Evolutionary conservation across 306 rosid genomes (phyloP), one percentile per base, ranked within the genome.

Genomic region (Lathyrus sativus): DNA sequence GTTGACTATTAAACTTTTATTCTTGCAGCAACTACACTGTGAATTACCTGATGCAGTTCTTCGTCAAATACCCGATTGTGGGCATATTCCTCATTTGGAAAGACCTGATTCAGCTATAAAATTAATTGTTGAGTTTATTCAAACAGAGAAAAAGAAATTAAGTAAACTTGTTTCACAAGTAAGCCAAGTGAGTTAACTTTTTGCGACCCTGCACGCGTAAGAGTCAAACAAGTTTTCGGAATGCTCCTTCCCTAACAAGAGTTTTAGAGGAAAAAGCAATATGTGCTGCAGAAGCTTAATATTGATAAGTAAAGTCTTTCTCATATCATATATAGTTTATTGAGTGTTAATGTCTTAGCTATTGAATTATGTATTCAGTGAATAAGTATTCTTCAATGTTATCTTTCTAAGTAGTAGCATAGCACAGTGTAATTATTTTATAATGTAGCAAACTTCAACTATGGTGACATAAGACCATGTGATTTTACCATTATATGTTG

Each of bases 71-170:
- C 81, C 92, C 29, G 64, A 85, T 22, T 93, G 99, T 12, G 96
- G 97, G n/a, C 97, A 93, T 72, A 46, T 93, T 76, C 97, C 98
- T 76, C 96, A 88, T 69, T 88, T 88, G 15, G 95, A 93, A 70
- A 90, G 71, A 81, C 97, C 99, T 28, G 84, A 72, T 71, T 67
- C 69, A 26, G 87, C 83, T 38, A 80, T 81, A 15, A 81, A 86
- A 78, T 58, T 93, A 78, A 85, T 88, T 43, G 57, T 54, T 64
- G 93, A 86, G 54, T 88, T 90, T 85, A 74, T 81, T 79, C 80
- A 71, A 56, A 79, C 63, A 62, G 82, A 83, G 46, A 57, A 75
- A 68, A 53, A 42, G 68, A 71, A 81, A 72, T 76, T 77, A 70
- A 46, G 17, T 26, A 77, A 64, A 78, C 49, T 10, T 50, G 70